Percentiles rank a stretch among this genome's conserved stretches.
These are phyloP conservation scores for Ophiostoma fasciatum DNA, from an alignment of 2,329 filamentous ascomycete species.

Conservation along the genomic window DNA sequence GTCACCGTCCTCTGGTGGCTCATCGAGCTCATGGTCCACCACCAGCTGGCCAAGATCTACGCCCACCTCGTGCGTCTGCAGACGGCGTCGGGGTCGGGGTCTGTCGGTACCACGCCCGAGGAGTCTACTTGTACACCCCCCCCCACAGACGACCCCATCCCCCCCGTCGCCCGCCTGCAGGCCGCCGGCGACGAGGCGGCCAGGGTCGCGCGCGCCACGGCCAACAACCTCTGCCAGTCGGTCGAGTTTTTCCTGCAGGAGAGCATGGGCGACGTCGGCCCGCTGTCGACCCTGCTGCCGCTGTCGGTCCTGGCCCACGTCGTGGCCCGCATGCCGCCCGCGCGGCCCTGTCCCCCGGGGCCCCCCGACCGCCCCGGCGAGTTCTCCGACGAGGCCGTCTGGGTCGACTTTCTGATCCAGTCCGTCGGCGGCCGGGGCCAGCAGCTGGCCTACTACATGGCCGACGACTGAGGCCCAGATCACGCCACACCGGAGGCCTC, in stretches of 20 bases:
- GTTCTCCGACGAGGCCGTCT: conserved; percentile 5
- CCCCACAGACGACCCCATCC: neutral
- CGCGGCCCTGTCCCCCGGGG: neutral
- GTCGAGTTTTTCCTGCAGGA: conserved; percentile 13
- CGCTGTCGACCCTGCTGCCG: conserved; percentile 7
- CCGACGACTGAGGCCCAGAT: too few relatives aligned
- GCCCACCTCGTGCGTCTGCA: neutral
- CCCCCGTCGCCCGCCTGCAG: neutral
- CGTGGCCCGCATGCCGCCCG: neutral
- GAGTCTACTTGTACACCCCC: too few relatives aligned
- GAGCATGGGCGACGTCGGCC: conserved; percentile 11
- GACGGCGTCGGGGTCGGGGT: too few relatives aligned
- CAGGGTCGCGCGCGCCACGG: neutral
- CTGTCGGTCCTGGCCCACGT: conserved; percentile 6
- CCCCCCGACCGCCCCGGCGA: conserved; percentile 3
- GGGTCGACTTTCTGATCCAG: conserved; percentile 7
- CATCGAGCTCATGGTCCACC: conserved; percentile 7
- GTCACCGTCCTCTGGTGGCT: conserved; percentile 12
- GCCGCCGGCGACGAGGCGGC: conserved; percentile 1
- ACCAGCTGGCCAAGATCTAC: conserved; percentile 6
- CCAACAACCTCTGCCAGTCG: conserved; percentile 13
- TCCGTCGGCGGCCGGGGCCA: conserved; percentile 7
- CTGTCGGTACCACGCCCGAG: too few relatives aligned
- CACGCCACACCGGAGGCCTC: too few relatives aligned
- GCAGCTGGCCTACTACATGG: conserved; percentile 6